Evolutionary conservation across 371 early-diverging fungal genomes (phyloP).

Genomic region (Apophysomyces trapeziformis): DNA sequence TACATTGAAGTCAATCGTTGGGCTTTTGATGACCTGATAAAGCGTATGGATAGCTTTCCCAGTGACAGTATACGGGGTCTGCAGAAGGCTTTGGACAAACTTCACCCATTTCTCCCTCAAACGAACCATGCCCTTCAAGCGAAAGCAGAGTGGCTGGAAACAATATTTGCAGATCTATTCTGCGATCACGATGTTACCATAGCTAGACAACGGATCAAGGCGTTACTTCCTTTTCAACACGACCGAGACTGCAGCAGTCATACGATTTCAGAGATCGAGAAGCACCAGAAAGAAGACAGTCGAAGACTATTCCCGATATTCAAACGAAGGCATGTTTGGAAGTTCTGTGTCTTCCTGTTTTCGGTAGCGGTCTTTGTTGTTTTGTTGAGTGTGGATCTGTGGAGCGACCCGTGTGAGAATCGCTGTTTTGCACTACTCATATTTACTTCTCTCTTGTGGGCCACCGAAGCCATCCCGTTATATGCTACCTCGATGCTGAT

Average conservation of each 20-base stretch:
- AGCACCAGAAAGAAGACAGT: not conserved
- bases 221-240: conserved; percentile 23
- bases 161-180: conserved; percentile 58
- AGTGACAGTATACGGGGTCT: conserved; percentile 50
- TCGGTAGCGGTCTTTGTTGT: conserved; percentile 59
- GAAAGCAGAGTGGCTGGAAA: conserved; percentile 49
- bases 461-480: conserved; percentile 74
- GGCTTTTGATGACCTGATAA: conserved; percentile 92
- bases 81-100: conserved; percentile 47
- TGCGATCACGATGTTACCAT: conserved; percentile 50
- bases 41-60: conserved; percentile 91
- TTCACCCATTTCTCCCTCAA: conserved; percentile 53
- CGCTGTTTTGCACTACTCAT: conserved; percentile 65
- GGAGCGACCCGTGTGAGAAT: conserved; percentile 58
- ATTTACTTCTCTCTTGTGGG: conserved; percentile 70
- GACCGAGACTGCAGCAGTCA: conserved; percentile 19
- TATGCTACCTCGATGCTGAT: conserved; percentile 80
- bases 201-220: conserved; percentile 37
- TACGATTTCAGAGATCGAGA: not conserved
- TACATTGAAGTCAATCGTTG: conserved; percentile 88
- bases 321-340: conserved; percentile 26
- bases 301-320: conserved; percentile 12
- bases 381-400: conserved; percentile 55
- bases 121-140: conserved; percentile 41
- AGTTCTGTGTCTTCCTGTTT: conserved; percentile 26